Evolutionary conservation across 805 yeast species (phyloP).

Genomic region (Yarrowia sp.): DNA sequence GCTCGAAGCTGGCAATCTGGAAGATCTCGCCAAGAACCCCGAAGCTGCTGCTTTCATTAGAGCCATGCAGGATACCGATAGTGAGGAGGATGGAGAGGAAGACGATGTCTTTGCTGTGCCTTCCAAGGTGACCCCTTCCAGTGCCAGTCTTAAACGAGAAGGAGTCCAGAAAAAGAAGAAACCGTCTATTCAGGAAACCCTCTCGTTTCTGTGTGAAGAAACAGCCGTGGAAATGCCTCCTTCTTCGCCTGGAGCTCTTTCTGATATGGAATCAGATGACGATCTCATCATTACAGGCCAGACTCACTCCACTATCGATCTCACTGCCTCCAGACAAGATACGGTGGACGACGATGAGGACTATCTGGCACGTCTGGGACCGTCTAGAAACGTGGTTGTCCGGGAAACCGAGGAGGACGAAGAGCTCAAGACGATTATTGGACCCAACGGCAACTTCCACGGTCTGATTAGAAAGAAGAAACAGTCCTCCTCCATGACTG

Average conservation of each 20-base stretch:
- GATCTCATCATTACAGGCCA: neutral
- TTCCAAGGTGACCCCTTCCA: conserved; percentile 1
- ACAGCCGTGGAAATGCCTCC: neutral
- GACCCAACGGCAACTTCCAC: conserved; percentile 19
- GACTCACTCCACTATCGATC: neutral
- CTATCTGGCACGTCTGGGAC: conserved; percentile 8
- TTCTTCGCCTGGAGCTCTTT: neutral
- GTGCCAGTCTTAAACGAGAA: neutral
- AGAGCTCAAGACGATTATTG: conserved; percentile 17
- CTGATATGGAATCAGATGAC: conserved; percentile 3
- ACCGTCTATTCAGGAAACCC: neutral
- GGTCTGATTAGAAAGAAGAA: conserved; percentile 12
- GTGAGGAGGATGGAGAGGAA: conserved; percentile 5
- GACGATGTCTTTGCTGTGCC: conserved; percentile 8
- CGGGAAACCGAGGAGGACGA: conserved; percentile 7
- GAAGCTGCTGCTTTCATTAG: conserved; percentile 32
- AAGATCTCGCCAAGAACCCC: conserved; percentile 30
- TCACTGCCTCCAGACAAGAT: conserved; percentile 5
- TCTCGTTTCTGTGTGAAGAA: conserved; percentile 18
- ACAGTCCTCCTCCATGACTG: neutral
- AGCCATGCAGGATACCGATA: conserved; percentile 30
- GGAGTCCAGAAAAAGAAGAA: neutral
- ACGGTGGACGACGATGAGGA: conserved; percentile 6
- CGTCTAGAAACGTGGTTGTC: conserved; percentile 8
- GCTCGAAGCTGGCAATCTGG: conserved; percentile 26